Evolutionary conservation across 225 moss, liverwort and hornwort species (phyloP).

Genomic region (Climacium dendroides): DNA sequence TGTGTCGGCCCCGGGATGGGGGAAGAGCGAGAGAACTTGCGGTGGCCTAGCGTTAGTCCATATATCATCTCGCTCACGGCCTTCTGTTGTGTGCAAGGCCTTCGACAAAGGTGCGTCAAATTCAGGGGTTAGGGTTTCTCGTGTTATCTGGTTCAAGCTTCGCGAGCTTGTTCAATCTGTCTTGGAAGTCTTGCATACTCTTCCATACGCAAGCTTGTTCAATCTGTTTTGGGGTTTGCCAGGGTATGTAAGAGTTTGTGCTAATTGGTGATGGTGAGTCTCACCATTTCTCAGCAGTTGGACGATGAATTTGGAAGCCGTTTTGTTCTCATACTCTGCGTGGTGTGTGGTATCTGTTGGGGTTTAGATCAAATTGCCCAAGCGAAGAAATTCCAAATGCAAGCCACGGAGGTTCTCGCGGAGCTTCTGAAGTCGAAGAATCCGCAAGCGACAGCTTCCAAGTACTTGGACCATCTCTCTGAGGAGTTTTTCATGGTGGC

Average conservation of each 20-base stretch:
- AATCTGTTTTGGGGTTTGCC: not conserved
- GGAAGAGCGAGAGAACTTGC: not conserved
- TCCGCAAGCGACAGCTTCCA: conserved; percentile 43
- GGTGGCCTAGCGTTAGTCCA: not conserved
- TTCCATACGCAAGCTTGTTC: not conserved
- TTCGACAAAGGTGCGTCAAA: conserved; percentile 16
- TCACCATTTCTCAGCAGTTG: not conserved
- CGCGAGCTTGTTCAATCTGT: not conserved
- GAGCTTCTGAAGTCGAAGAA: conserved; percentile 81
- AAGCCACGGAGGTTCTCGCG: conserved; percentile 88
- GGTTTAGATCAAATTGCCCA: conserved; percentile 23
- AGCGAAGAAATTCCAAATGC: conserved; percentile 63
- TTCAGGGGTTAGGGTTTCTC: conserved; percentile 7
- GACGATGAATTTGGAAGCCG: not conserved
- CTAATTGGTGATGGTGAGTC: not conserved
- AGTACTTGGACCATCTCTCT: conserved; percentile 65
- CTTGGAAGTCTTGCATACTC: not conserved
- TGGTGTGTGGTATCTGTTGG: not conserved
- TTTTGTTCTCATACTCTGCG: not conserved
- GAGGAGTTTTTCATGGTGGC: conserved; percentile 96
- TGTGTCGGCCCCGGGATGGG: not conserved
- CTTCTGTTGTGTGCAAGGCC: conserved; percentile 23
- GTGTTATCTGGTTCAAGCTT: not conserved
- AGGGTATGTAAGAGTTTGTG: not conserved
- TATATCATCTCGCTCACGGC: not conserved